Evolutionary conservation across 257 asterid species (phyloP).

Genomic region (Ligustrum vulgare): DNA sequence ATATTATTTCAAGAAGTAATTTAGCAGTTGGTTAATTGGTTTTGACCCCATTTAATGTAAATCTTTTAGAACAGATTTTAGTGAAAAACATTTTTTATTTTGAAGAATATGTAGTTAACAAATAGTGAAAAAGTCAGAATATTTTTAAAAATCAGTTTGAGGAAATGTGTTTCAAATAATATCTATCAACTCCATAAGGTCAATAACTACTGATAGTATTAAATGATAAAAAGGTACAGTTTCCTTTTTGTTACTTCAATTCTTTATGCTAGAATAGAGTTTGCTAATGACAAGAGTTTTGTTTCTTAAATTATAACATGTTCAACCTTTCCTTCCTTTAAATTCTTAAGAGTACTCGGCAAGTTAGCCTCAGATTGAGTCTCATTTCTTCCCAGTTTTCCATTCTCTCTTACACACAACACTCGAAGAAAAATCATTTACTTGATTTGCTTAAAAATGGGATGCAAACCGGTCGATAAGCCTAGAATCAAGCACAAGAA

Average conservation of each 20-base stretch:
- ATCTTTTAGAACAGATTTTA: too few relatives aligned
- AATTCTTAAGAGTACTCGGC: constrained; percentile 21
- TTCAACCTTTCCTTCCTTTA: constrained; percentile 38
- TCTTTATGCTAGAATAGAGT: constrained; percentile 10
- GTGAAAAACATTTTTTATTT: too few relatives aligned
- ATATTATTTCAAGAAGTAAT: not conserved
- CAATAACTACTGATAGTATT: constrained; percentile 1
- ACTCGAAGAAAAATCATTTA: not conserved
- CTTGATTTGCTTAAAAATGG: constrained; percentile 37
- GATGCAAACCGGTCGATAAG: constrained; percentile 34
- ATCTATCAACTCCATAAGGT: constrained; percentile 10
- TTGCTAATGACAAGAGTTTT: constrained; percentile 12
- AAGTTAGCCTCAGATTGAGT: constrained; percentile 28
- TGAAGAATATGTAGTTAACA: too few relatives aligned
- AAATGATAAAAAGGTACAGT: not conserved
- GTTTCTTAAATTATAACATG: not conserved
- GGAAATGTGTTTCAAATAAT: too few relatives aligned
- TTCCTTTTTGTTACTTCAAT: constrained; percentile 6
- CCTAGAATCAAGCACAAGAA: constrained; percentile 62
- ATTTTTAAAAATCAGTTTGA: too few relatives aligned
- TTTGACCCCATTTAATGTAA: too few relatives aligned
- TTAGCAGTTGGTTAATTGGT: not conserved
- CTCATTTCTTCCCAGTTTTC: constrained; percentile 12
- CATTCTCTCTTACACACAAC: not conserved
- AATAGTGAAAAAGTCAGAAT: too few relatives aligned